Base-by-base conservation (phyloP, 345 rosid species). In the Eucalyptus camaldulensis region DNA sequence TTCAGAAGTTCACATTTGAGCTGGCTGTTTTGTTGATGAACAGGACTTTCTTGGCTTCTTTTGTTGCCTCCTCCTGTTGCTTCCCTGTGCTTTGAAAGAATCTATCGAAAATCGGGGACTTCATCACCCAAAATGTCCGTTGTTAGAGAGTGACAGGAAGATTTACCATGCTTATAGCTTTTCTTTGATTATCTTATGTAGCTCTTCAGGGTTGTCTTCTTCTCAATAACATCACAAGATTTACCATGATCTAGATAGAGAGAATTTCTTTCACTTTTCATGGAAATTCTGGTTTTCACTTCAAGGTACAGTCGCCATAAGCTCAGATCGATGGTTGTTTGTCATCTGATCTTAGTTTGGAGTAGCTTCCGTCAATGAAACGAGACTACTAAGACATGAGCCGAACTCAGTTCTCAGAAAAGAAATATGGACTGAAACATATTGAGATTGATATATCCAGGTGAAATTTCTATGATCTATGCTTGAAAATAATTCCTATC, bases 1-100 rank as follows among this genome's bases (percentile, higher is more conserved):
- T 93, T 80, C 95, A 96, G 24, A 94, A 91, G 89, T 95, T 96
- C 1, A 93, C 97, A 47, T 97, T 95, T 47, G 95, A 95, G 91
- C 87, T 94, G 81, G 95, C 94, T 3, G 89, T 93, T 88, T 56
- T 88, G 85, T 43, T 96, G 89, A 89, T 95, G 93, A 94, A 86
- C 65, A 92, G 88, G 49, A 88, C 24, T 81, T 89, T 53, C 62
- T 56, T 5, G 9, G 9, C 9, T 40, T 40, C 43, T 40, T 40
- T 22, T 31, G 29, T 53, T 80, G 91, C 92, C 58, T 88, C 91
- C 65, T 90, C 91, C 80, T 43, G 49, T 44, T 45, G 91, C 56
- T 88, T 89, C 62, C 92, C 88, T 3, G 12, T 80, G 54, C 45
- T 17, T n/a, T 13, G 22, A 53, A 10, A 85, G 22, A 6, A 51